phyloP scores from a whole-genome alignment of 2,329 filamentous ascomycete species.

The Calonectria leucothoes region DNA sequence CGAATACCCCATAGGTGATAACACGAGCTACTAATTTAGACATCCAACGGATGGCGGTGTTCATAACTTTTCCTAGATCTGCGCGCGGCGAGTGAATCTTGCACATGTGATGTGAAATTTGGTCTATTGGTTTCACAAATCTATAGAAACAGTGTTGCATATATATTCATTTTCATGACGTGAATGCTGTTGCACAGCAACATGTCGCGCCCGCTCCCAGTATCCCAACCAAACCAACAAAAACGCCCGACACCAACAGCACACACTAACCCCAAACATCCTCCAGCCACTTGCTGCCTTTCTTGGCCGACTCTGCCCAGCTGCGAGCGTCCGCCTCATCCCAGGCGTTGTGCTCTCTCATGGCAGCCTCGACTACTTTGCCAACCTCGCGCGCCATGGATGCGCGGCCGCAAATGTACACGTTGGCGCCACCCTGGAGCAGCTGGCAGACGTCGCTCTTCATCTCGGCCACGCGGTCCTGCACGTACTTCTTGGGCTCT shows the following conservation, averaged over 20 bases:
- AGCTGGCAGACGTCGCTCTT: slow-evolving; percentile 43
- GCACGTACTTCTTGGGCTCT: slow-evolving; percentile 48
- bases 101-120: background rate
- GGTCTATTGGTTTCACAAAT: background rate
- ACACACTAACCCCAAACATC: slow-evolving; percentile 62
- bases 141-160: background rate
- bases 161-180: background rate
- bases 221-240: background rate
- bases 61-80: background rate
- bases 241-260: background rate
- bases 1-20: background rate
- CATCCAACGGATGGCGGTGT: background rate
- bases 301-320: slow-evolving; percentile 61
- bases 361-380: slow-evolving; percentile 49
- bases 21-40: background rate
- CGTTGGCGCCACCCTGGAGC: slow-evolving; percentile 47
- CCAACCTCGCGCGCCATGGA: slow-evolving; percentile 58
- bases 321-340: slow-evolving; percentile 52
- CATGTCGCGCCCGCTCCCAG: background rate
- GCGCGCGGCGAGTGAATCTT: no score
- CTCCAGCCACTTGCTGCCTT: slow-evolving; percentile 63
- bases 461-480: slow-evolving; percentile 49
- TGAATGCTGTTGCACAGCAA: background rate
- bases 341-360: slow-evolving; percentile 50
- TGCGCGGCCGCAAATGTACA: slow-evolving; percentile 56